Evolutionary conservation across 495 filamentous ascomycete species (phyloP).

Genomic region (Evernia prunastri): DNA sequence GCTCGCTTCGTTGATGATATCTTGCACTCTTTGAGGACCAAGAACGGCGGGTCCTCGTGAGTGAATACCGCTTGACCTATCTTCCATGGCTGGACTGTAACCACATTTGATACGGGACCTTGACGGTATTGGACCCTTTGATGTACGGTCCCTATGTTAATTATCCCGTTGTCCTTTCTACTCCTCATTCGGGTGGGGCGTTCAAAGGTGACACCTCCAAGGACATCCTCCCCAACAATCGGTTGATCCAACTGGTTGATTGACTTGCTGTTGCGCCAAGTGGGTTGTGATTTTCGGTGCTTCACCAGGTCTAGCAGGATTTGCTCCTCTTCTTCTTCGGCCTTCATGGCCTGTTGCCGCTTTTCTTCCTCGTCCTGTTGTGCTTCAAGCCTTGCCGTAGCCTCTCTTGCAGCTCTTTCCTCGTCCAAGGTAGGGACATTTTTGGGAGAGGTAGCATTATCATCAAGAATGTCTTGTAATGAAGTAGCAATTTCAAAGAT

Average conservation of each 20-base stretch:
- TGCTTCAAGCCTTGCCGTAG: constrained; percentile 44
- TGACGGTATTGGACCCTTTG: constrained; percentile 52
- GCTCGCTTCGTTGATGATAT: constrained; percentile 60
- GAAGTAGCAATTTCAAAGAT: constrained; percentile 77
- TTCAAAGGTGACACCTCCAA: constrained; percentile 60
- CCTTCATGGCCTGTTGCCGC: constrained; percentile 40
- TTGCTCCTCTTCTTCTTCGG: constrained; percentile 63
- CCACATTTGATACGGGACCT: constrained; percentile 36
- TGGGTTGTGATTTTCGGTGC: constrained; percentile 46
- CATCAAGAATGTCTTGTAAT: constrained; percentile 82
- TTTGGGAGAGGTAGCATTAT: constrained; percentile 65
- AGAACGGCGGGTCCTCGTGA: constrained; percentile 38
- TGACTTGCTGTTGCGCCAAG: constrained; percentile 35
- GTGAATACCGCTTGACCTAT: background rate
- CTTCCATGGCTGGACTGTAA: constrained; percentile 18
- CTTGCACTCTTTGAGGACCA: constrained; percentile 65
- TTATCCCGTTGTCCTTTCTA: constrained; percentile 47
- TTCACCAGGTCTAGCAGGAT: constrained; percentile 67
- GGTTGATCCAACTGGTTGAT: constrained; percentile 10
- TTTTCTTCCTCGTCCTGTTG: constrained; percentile 31
- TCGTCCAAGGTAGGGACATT: constrained; percentile 83
- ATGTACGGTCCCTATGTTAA: constrained; percentile 58
- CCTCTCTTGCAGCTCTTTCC: constrained; percentile 64
- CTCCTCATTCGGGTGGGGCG: constrained; percentile 52
- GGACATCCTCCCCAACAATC: constrained; percentile 31